Evolutionary conservation across 805 yeast species (phyloP), one percentile per base, ranked within the genome.

Genomic region (Starmerella geochares): DNA sequence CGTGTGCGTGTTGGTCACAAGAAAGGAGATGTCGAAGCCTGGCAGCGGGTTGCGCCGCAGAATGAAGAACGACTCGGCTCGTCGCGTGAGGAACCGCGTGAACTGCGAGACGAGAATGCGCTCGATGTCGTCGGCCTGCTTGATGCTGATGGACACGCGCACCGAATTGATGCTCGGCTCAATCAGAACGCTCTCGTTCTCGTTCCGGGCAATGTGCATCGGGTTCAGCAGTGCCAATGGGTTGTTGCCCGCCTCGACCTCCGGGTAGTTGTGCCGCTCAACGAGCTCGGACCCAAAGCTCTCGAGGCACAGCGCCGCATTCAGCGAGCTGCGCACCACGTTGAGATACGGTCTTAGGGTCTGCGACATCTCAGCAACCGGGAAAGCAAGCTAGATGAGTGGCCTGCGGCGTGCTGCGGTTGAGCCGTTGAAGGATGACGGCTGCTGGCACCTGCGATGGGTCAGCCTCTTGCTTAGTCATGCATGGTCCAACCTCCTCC

Each of bases 111-210:
- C 98, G 55, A 92, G 74, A 52, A 92, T 87, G 60, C 79, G 83
- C 70, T 92, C 98, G 64, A 92, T 88, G 66, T 92, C 98, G 67
- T 92, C 98, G 11, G 95, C 94, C 68, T 92, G 98, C 67, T 92
- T 92, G 67, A 92, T 90, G 65, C 83, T 84, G 60, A 92, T 83
- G 37, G 92, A 83, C 23, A 92, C 82, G 63, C 98, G 77, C 35
- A 88, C 85, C 1, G 95, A 84, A 68, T 92, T 92, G 63, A 92
- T 82, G 55, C 94, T 82, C 11, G 96, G 87, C 66, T 92, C 98
- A 59, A 92, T 92, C 56, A 92, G 70, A 21, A 92, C 94, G 63
- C 79, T 78, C 67, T 92, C 98, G 62, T 86, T 82, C 64, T 90
- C 96, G 64, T 92, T 92, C 68, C 98, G 79, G 1, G 95, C 82